Percentiles rank a stretch among this genome's conserved stretches.
These are phyloP conservation scores for Lablab purpureus DNA, from an alignment of 306 rosid genomes.

Conservation along the genomic window DNA sequence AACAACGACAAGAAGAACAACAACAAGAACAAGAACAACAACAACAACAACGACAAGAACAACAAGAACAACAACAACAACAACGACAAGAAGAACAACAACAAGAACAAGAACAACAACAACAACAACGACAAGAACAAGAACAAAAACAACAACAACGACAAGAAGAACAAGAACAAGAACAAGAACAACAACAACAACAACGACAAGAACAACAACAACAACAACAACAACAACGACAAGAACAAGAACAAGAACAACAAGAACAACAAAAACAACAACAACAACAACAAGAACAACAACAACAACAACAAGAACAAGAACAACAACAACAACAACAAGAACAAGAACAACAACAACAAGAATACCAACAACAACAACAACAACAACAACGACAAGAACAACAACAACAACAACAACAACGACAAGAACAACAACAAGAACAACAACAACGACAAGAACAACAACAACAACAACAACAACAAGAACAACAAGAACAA, in stretches of 20 bases:
- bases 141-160: not conserved
- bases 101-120: not conserved
- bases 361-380: not conserved
- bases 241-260: not conserved
- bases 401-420: not conserved
- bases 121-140: not conserved
- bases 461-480: not conserved
- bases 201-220: not conserved
- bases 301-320: not conserved
- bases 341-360: not conserved
- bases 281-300: not conserved
- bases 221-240: not conserved
- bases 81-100: not conserved
- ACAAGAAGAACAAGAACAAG: not conserved
- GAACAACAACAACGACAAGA: not conserved
- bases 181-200: not conserved
- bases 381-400: not conserved
- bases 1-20: not conserved
- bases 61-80: not conserved
- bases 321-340: too few relatives aligned
- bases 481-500: not conserved
- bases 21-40: too few relatives aligned
- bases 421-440: not conserved
- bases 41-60: too few relatives aligned
- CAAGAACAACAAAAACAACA: not conserved